A percentile compares a stretch with the other conserved stretches of the same genome.
Evolutionary conservation across 2,329 filamentous ascomycete species (phyloP).

Genomic region (Exophiala xenobiotica): DNA sequence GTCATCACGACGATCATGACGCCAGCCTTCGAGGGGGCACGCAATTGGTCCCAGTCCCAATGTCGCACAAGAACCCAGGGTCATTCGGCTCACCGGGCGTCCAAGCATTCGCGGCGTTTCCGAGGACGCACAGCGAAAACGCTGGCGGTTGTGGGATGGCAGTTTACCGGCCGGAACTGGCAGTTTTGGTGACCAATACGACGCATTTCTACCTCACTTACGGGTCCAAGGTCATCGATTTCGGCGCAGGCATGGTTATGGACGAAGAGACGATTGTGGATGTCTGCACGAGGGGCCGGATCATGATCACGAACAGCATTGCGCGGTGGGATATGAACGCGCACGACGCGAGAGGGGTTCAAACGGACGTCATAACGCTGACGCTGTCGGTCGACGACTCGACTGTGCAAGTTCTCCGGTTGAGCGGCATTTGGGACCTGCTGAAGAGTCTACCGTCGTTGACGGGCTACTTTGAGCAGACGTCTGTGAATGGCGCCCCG

Average conservation of each 20-base stretch:
- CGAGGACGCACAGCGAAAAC: slow-evolving; percentile 19
- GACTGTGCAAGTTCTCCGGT: slow-evolving; percentile 17
- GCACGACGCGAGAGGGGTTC: slow-evolving; percentile 1
- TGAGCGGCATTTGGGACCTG: slow-evolving; percentile 14
- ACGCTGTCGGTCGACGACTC: slow-evolving; percentile 27
- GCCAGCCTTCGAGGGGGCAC: slow-evolving; percentile 21
- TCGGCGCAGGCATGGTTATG: slow-evolving; percentile 17
- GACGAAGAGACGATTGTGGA: slow-evolving; percentile 7
- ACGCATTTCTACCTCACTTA: slow-evolving; percentile 25
- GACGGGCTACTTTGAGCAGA: slow-evolving; percentile 5
- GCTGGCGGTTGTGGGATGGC: slow-evolving; percentile 12
- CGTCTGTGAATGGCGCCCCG: not conserved
- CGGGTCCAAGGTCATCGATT: slow-evolving; percentile 23
- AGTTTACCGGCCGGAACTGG: slow-evolving; percentile 23
- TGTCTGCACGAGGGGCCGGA: slow-evolving; percentile 24
- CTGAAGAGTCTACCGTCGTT: slow-evolving; percentile 29
- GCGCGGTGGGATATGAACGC: slow-evolving; percentile 22
- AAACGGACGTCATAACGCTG: slow-evolving; percentile 26
- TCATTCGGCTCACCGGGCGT: slow-evolving; percentile 6
- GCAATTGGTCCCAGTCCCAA: slow-evolving; percentile 19
- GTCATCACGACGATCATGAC: slow-evolving; percentile 8
- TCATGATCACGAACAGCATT: slow-evolving; percentile 30
- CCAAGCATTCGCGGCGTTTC: slow-evolving; percentile 9
- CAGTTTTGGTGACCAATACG: slow-evolving; percentile 18
- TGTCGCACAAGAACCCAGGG: not conserved